Base-by-base conservation (phyloP, 177 flowering plant species). In the Vitis hybrid region DNA sequence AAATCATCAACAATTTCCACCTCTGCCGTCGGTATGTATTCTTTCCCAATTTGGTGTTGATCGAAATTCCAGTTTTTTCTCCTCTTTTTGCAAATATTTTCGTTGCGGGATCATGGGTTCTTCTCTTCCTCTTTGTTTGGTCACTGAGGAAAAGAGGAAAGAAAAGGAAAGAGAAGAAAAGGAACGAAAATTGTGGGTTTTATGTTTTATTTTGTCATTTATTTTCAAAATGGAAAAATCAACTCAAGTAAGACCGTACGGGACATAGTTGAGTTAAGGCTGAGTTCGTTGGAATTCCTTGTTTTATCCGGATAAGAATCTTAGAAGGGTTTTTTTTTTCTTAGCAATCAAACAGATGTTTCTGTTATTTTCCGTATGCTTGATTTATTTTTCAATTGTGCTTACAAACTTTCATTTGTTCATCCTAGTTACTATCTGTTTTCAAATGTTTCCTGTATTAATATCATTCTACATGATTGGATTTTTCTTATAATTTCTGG, bases 81-180 rank as follows among this genome's bases (percentile, higher is more conserved):
- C 45, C 45, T 39, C 45, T 39, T 39, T 39, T 39, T 39, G 45
- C 45, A 39, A 39, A 39, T 39, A 39, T 39, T 39, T 4, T 39
- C 7, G 45, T 39, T 39, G 45, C 0, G 45, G 45, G 45, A 39
- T 39, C 45, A 6, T 39, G 45, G 45, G 45, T 39, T 39, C 29
- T 39, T 39, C 45, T 39, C 45, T 7, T 39, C 7, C 45, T 39
- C 45, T 39, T 39, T 39, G 45, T 39, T 39, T 39, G 45, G 45
- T 39, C 45, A 5, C 8, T 7, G 45, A 7, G 45, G 45, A 39
- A 39, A 39, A 39, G 45, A 90, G 92, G 92, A 90, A 85, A 88
- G 90, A 86, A 39, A 39, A 39, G 45, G 45, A 39, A 39, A 39
- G 45, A 39, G 8, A 7, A 39, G 45, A 39, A 39, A 39, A 39